These are phyloP conservation scores for Erodium texanum DNA, from an alignment of 441 rosid species.

Conservation along the genomic window DNA sequence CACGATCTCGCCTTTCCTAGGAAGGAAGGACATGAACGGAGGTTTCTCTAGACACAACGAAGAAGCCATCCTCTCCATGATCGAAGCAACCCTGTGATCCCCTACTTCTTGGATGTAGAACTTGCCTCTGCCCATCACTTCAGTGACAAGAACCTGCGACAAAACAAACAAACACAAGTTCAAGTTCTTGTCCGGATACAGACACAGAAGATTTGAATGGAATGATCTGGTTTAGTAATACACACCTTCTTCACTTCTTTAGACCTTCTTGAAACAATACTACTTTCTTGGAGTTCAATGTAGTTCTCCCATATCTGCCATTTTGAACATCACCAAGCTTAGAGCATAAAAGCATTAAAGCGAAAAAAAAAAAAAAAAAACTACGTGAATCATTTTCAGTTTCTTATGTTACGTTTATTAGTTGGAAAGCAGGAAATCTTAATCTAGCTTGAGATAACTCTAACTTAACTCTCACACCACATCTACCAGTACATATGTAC, in stretches of 20 bases:
- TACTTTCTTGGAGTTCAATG: neutral
- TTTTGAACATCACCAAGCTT: neutral
- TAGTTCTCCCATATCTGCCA: slow-evolving; percentile 6
- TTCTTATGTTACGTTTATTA: neutral
- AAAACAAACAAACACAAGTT: neutral
- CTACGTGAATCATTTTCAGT: neutral
- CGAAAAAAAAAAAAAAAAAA: neutral
- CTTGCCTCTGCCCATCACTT: neutral
- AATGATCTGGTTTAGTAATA: no score
- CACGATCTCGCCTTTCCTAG: neutral
- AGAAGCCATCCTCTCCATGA: neutral
- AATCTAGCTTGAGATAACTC: no score
- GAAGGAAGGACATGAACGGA: neutral
- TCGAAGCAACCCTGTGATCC: neutral
- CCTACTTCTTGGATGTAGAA: neutral
- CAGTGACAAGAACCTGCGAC: slow-evolving; percentile 3
- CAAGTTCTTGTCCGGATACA: no score
- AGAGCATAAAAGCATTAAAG: no score
- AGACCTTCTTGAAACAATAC: neutral
- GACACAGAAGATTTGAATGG: no score
- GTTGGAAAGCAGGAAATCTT: no score
- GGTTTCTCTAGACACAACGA: neutral
- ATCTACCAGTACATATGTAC: no score
- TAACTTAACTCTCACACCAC: no score
- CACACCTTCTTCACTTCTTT: neutral